A percentile compares a stretch with the other conserved stretches of the same genome.
Evolutionary conservation across 495 filamentous ascomycete species (phyloP).

Genomic region (Tuber indicum): DNA sequence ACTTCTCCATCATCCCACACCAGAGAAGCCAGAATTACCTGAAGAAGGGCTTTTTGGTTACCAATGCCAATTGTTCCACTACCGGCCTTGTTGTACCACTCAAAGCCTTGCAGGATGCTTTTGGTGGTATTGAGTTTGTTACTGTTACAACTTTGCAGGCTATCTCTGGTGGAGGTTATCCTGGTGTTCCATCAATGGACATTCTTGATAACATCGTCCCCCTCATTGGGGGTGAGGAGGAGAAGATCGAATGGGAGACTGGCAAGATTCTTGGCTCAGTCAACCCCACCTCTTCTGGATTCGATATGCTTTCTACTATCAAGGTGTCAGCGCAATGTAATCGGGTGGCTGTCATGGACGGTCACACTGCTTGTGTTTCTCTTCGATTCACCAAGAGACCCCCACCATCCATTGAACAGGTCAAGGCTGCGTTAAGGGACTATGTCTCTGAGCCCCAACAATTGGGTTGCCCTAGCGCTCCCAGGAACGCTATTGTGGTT

Average conservation of each 20-base stretch:
- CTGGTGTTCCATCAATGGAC: constrained; percentile 69
- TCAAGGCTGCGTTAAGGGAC: constrained; percentile 60
- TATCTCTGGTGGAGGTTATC: constrained; percentile 80
- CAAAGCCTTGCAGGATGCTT: constrained; percentile 68
- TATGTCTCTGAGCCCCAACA: constrained; percentile 70
- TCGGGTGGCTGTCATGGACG: constrained; percentile 75
- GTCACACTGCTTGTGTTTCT: constrained; percentile 76
- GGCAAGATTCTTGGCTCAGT: constrained; percentile 73
- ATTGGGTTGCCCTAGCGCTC: constrained; percentile 70
- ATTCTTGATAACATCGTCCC: constrained; percentile 78
- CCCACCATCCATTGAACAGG: constrained; percentile 58
- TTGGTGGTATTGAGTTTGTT: constrained; percentile 66
- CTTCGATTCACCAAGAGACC: constrained; percentile 59
- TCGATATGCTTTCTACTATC: constrained; percentile 57
- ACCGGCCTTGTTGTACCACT: constrained; percentile 86
- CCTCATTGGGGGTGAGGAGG: constrained; percentile 80
- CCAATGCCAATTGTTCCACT: constrained; percentile 87
- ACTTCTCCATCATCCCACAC: constrained; percentile 69
- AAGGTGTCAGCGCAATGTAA: constrained; percentile 74
- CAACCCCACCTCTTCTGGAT: constrained; percentile 58
- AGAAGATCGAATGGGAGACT: constrained; percentile 79
- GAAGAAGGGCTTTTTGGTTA: constrained; percentile 73
- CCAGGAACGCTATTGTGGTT: constrained; percentile 63
- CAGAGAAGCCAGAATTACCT: constrained; percentile 61
- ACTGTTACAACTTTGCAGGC: constrained; percentile 85